Conservation (phyloP, 192 early-diverging fungal species). For the Oehlia diaphana region DNA sequence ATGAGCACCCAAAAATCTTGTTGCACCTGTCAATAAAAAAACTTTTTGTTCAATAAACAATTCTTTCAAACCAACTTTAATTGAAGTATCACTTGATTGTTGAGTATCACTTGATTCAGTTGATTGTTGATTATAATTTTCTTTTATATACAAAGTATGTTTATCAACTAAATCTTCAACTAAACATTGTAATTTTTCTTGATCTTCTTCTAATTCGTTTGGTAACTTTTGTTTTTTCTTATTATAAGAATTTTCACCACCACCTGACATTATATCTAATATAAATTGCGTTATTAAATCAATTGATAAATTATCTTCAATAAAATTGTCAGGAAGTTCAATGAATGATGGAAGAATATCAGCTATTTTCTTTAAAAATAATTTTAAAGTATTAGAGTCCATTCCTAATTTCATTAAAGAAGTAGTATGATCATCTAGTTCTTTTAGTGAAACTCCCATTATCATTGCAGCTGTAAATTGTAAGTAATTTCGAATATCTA, state of each 20-base stretch:
- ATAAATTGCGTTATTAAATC: constrained; percentile 10
- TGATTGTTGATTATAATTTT: not conserved
- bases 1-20: constrained; percentile 1
- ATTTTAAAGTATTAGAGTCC: not conserved
- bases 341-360: not conserved
- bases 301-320: not conserved
- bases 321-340: not conserved
- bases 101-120: not conserved
- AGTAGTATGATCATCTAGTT: constrained; percentile 5
- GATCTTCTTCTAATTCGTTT: not conserved
- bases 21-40: constrained; percentile 11
- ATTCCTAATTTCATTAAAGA: constrained; percentile 10
- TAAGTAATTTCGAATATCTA: not conserved
- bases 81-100: not conserved
- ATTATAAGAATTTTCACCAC: not conserved
- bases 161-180: constrained; percentile 11
- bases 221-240: not conserved
- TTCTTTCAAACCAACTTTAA: not conserved
- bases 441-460: not conserved
- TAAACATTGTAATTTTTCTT: not conserved
- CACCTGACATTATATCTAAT: not conserved
- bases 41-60: too few species aligned
- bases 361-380: constrained; percentile 2
- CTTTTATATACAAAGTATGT: constrained; percentile 1
- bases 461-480: not conserved